Conservation (phyloP, 257 asterid genomes). For the Solanum sejunctum region DNA sequence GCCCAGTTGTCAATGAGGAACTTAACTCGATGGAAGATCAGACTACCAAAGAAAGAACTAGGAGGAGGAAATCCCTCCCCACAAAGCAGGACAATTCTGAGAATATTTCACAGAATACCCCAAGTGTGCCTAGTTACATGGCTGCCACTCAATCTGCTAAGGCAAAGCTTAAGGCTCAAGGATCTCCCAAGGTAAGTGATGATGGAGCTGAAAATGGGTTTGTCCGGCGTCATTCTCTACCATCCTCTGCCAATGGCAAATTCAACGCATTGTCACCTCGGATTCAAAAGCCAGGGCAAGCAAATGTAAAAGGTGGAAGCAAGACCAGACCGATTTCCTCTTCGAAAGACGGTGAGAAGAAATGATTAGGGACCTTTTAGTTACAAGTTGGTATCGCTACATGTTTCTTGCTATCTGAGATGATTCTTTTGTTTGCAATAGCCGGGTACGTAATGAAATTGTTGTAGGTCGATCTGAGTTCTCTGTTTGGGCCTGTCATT, state of each 20-base stretch:
- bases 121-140: slow-evolving; percentile 49
- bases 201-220: slow-evolving; percentile 26
- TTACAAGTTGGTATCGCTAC: neutral
- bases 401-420: neutral
- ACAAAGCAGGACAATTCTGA: slow-evolving; percentile 16
- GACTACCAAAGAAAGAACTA: slow-evolving; percentile 8
- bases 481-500: neutral
- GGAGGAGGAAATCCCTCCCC: slow-evolving; percentile 30
- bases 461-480: neutral
- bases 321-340: slow-evolving; percentile 35
- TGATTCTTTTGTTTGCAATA: neutral
- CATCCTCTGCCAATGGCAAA: slow-evolving; percentile 33
- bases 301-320: slow-evolving; percentile 26
- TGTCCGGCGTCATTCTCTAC: slow-evolving; percentile 40
- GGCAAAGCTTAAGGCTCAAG: slow-evolving; percentile 41
- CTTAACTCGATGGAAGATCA: slow-evolving; percentile 14
- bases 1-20: slow-evolving; percentile 7
- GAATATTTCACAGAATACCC: slow-evolving; percentile 1
- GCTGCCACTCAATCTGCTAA: slow-evolving; percentile 45
- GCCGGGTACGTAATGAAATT: neutral
- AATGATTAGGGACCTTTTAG: neutral
- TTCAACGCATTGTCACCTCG: slow-evolving; percentile 35
- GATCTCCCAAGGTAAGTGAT: slow-evolving; percentile 29
- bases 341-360: slow-evolving; percentile 35
- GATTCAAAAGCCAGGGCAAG: slow-evolving; percentile 25